Evolutionary conservation across 1,284 basidiomycete species (phyloP).

Genomic region (Apiotrichum veenhuisii): DNA sequence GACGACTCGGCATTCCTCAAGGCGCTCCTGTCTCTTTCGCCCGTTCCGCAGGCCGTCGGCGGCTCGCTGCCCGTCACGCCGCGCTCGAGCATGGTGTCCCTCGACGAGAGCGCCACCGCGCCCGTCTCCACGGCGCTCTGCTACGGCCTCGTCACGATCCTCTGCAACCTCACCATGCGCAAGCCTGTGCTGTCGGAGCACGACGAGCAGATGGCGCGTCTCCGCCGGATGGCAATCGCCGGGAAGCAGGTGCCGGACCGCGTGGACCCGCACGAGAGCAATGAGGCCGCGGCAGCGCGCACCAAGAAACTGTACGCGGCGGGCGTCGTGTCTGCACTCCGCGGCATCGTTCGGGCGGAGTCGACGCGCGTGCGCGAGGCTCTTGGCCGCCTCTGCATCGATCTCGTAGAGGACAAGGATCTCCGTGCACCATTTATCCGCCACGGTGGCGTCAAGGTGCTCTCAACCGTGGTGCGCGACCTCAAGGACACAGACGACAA

Average conservation of each 20-base stretch:
- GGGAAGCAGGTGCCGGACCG: constrained; percentile 52
- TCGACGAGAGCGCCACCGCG: constrained; percentile 19
- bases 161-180: constrained; percentile 68
- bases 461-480: constrained; percentile 58
- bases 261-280: constrained; percentile 51
- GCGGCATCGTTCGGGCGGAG: constrained; percentile 55
- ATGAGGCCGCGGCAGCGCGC: constrained; percentile 61
- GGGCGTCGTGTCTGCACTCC: constrained; percentile 63
- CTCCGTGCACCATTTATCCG: constrained; percentile 76
- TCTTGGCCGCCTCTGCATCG: constrained; percentile 60
- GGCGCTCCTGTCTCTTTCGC: constrained; percentile 56
- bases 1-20: constrained; percentile 59
- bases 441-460: constrained; percentile 72
- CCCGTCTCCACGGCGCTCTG: constrained; percentile 53
- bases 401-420: constrained; percentile 68
- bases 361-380: constrained; percentile 51
- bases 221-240: constrained; percentile 60
- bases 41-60: constrained; percentile 24
- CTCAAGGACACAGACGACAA: constrained; percentile 36
- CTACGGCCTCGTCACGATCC: constrained; percentile 71
- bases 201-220: constrained; percentile 71
- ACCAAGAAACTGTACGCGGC: constrained; percentile 51
- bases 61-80: constrained; percentile 57
- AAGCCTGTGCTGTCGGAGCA: constrained; percentile 68
- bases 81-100: constrained; percentile 27